phyloP scores from a whole-genome alignment of 768 basidiomycete genomes.

The Xanthoconium purpureum region DNA sequence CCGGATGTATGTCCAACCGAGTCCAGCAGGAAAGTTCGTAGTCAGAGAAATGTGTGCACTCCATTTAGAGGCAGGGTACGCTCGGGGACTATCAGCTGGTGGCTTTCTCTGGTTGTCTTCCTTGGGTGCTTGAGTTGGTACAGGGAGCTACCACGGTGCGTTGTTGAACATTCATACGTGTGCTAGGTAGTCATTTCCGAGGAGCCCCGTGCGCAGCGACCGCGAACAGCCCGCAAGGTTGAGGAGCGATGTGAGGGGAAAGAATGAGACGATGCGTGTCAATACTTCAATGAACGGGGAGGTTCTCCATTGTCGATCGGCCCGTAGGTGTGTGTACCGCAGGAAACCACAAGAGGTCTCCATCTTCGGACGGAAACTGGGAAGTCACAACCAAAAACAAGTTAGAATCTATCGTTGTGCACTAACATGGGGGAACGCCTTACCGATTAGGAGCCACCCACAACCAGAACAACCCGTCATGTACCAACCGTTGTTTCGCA shows the following conservation, averaged over 20 bases:
- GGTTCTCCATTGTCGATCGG: neutral
- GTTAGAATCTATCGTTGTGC: neutral
- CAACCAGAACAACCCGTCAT: neutral
- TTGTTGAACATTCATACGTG: neutral
- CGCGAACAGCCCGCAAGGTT: neutral
- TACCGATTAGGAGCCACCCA: conserved; percentile 1
- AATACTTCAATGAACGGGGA: neutral
- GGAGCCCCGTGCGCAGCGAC: neutral
- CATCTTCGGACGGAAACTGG: neutral
- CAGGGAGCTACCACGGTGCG: neutral
- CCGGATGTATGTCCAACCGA: neutral
- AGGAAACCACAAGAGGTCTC: neutral
- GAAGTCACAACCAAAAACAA: neutral
- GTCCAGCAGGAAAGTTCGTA: neutral
- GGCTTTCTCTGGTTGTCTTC: neutral
- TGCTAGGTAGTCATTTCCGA: neutral
- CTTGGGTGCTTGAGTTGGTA: neutral
- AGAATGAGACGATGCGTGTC: neutral
- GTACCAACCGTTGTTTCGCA: neutral
- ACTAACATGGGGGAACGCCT: neutral
- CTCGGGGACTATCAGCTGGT: too few species aligned
- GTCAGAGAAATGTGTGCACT: neutral
- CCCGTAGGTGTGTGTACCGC: neutral
- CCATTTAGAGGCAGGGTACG: neutral
- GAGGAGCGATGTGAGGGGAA: neutral